These are phyloP conservation scores for Cladobotryum protrusum DNA, from an alignment of 2,329 filamentous ascomycete species.

Conservation along the genomic window DNA sequence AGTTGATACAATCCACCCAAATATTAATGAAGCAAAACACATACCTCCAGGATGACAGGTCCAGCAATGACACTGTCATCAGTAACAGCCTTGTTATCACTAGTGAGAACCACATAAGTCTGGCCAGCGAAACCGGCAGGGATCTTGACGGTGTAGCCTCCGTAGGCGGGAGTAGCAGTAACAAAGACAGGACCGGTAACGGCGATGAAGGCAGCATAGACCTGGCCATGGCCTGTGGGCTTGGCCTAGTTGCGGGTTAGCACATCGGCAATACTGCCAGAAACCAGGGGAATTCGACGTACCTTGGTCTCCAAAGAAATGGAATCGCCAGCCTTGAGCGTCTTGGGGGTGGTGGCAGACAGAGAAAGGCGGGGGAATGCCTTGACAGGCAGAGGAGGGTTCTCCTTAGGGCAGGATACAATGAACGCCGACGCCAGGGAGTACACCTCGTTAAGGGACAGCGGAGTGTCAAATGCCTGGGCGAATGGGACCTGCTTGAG, in stretches of 20 bases:
- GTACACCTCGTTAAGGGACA: constrained; percentile 54
- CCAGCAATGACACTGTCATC: background rate
- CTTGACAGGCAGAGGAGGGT: constrained; percentile 52
- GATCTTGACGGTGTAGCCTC: constrained; percentile 19
- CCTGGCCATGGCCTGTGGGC: too few relatives aligned
- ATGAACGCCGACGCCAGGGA: constrained; percentile 61
- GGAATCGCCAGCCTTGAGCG: constrained; percentile 19
- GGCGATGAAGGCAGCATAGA: constrained; percentile 29
- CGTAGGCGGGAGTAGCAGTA: constrained; percentile 15
- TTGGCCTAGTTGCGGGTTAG: too few relatives aligned
- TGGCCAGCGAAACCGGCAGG: constrained; percentile 30
- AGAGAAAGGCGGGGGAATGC: constrained; percentile 47
- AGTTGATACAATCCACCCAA: too few relatives aligned
- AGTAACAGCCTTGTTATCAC: background rate
- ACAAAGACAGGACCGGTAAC: constrained; percentile 20
- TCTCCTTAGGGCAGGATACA: constrained; percentile 47
- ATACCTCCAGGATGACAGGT: too few relatives aligned
- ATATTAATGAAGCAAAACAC: too few relatives aligned
- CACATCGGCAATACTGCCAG: constrained; percentile 4
- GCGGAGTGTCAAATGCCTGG: constrained; percentile 53
- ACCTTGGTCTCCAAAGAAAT: constrained; percentile 23
- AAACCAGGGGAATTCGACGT: background rate
- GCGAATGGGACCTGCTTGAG: constrained; percentile 47
- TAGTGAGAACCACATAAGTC: constrained; percentile 32
- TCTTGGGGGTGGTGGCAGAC: constrained; percentile 13